Evolutionary conservation across 1,284 basidiomycete genomes (phyloP).

Genomic region (Ustilago bromivora): DNA sequence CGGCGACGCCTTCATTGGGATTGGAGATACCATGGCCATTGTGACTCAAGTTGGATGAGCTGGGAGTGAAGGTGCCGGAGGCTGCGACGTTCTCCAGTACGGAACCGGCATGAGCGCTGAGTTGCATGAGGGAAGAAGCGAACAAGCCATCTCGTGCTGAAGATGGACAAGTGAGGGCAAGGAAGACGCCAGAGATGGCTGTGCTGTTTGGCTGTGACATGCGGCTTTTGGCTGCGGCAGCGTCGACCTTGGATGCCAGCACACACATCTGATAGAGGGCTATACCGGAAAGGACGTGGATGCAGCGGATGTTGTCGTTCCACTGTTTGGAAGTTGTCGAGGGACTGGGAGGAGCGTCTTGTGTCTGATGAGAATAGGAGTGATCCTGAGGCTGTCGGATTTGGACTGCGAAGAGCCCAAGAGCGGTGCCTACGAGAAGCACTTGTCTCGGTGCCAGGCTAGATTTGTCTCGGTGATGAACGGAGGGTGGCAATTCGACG

Average conservation of each 20-base stretch:
- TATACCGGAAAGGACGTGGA: slow-evolving; percentile 51
- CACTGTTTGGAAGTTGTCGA: slow-evolving; percentile 16
- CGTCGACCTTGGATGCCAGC: slow-evolving; percentile 24
- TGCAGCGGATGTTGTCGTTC: slow-evolving; percentile 50
- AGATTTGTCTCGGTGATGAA: neutral
- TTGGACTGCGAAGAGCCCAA: slow-evolving; percentile 51
- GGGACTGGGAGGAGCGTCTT: neutral
- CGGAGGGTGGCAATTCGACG: slow-evolving; percentile 30
- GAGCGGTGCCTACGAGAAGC: slow-evolving; percentile 43
- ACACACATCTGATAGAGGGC: slow-evolving; percentile 58
- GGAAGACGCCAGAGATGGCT: slow-evolving; percentile 41
- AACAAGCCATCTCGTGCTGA: slow-evolving; percentile 21
- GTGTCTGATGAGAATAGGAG: neutral
- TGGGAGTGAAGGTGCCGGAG: slow-evolving; percentile 8
- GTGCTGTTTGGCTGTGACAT: neutral
- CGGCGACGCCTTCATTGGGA: slow-evolving; percentile 28
- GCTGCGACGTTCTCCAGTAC: slow-evolving; percentile 43
- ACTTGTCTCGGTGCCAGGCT: slow-evolving; percentile 13
- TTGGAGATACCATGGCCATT: slow-evolving; percentile 16
- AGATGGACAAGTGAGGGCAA: slow-evolving; percentile 48
- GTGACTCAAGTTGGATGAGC: slow-evolving; percentile 26
- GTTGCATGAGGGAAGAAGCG: slow-evolving; percentile 35
- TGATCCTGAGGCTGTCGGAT: slow-evolving; percentile 5
- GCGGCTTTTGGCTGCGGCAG: neutral
- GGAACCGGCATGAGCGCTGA: slow-evolving; percentile 48